These are phyloP conservation scores for Globisporangium megalacanthum DNA, from an alignment of 352 stramenopile species.

Conservation along the genomic window DNA sequence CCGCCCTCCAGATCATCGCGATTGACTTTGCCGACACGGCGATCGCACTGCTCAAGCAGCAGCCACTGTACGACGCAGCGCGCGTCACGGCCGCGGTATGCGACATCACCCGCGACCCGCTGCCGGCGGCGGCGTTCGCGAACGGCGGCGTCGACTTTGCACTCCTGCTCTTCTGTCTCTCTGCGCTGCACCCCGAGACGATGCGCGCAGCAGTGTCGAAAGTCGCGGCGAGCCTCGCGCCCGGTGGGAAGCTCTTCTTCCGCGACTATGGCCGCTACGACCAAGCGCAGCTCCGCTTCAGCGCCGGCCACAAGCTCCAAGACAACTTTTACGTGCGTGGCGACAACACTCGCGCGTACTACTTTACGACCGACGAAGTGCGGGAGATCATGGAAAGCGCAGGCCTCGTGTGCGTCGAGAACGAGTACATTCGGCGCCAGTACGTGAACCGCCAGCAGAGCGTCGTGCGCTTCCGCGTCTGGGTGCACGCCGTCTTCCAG, in stretches of 20 bases:
- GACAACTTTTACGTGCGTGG: constrained; percentile 95
- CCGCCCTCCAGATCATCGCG: constrained; percentile 80
- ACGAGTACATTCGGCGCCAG: constrained; percentile 84
- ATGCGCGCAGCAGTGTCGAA: constrained; percentile 86
- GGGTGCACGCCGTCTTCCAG: constrained; percentile 82
- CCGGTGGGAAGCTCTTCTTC: constrained; percentile 87
- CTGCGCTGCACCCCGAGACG: constrained; percentile 86
- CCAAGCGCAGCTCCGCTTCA: constrained; percentile 93
- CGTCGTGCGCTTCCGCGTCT: constrained; percentile 84
- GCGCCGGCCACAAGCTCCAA: constrained; percentile 79
- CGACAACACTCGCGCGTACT: constrained; percentile 95
- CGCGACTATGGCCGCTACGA: constrained; percentile 95
- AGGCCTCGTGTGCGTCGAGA: constrained; percentile 63
- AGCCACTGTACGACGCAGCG: constrained; percentile 71
- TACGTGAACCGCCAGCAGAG: constrained; percentile 85
- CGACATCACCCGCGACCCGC: constrained; percentile 78
- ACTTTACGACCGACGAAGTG: constrained; percentile 89
- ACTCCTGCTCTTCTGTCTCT: constrained; percentile 87
- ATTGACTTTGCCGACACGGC: constrained; percentile 92
- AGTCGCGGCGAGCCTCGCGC: constrained; percentile 71
- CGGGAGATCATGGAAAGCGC: constrained; percentile 47
- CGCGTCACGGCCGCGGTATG: constrained; percentile 72
- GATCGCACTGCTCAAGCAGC: constrained; percentile 89
- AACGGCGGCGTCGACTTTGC: constrained; percentile 78
- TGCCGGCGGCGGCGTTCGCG: constrained; percentile 44